Conservation (phyloP, 768 basidiomycete species). For the Mycena pura region DNA sequence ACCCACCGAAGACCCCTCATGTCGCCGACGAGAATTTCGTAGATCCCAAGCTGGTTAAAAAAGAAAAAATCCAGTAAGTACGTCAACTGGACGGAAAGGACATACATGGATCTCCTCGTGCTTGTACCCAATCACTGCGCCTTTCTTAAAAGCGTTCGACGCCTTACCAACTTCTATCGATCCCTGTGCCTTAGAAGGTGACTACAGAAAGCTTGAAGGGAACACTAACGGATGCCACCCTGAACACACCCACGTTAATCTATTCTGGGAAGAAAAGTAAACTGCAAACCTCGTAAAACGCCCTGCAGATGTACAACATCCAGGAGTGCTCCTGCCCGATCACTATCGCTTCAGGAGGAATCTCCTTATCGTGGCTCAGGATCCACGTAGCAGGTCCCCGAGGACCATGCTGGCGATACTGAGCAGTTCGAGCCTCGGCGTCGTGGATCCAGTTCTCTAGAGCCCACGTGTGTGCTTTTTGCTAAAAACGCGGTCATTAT, state of each 20-base stretch:
- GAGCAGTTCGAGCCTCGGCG: constrained; percentile 58
- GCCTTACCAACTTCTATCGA: constrained; percentile 71
- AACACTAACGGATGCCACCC: constrained; percentile 66
- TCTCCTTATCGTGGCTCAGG: constrained; percentile 60
- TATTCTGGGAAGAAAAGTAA: not conserved
- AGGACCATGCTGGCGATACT: constrained; percentile 52
- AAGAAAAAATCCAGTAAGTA: not conserved
- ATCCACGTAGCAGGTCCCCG: constrained; percentile 66
- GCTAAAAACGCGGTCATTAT: constrained; percentile 38
- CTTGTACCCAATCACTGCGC: constrained; percentile 67
- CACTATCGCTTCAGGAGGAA: constrained; percentile 63
- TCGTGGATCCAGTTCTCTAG: constrained; percentile 61
- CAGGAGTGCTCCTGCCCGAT: constrained; percentile 62
- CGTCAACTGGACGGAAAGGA: not conserved
- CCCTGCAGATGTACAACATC: constrained; percentile 64
- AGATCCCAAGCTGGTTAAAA: constrained; percentile 61
- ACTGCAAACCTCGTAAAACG: constrained; percentile 58
- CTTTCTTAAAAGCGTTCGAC: constrained; percentile 60
- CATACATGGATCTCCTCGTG: constrained; percentile 65
- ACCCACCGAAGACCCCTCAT: constrained; percentile 66
- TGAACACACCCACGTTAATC: not conserved
- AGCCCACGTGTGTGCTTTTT: constrained; percentile 58
- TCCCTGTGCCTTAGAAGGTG: constrained; percentile 11
- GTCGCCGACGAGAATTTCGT: constrained; percentile 77
- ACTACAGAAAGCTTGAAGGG: constrained; percentile 42